Evolutionary conservation across 129 eudicot species (phyloP).

Genomic region (Scalesia atractyloides): DNA sequence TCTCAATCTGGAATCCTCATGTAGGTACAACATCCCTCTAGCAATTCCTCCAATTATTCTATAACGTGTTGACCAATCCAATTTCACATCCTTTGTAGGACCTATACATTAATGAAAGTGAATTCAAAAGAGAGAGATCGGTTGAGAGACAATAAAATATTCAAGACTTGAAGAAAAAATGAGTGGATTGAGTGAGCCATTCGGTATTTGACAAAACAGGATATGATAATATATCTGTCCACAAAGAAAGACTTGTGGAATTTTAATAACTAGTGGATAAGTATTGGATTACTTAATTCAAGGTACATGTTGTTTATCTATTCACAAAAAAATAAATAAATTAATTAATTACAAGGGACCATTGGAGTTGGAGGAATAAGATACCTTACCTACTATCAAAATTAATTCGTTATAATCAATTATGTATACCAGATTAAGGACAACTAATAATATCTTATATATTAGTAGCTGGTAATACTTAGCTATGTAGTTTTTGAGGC

Average conservation of each 20-base stretch:
- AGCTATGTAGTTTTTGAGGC: not conserved
- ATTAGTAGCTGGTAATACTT: too few relatives aligned
- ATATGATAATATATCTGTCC: not conserved
- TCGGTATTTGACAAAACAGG: not conserved
- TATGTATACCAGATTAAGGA: too few relatives aligned
- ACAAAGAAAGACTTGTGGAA: not conserved
- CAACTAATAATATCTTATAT: too few relatives aligned
- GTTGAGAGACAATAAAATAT: too few relatives aligned
- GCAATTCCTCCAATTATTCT: constrained; percentile 43
- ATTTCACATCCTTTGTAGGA: constrained; percentile 11
- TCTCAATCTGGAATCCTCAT: constrained; percentile 33
- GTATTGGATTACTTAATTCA: too few relatives aligned
- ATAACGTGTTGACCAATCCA: constrained; percentile 36
- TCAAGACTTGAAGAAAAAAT: not conserved
- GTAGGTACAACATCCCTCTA: constrained; percentile 39
- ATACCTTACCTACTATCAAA: too few relatives aligned
- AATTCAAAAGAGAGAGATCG: not conserved
- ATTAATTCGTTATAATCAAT: too few relatives aligned
- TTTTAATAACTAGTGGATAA: not conserved
- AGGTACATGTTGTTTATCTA: too few relatives aligned
- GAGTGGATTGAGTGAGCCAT: not conserved
- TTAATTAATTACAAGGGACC: too few relatives aligned
- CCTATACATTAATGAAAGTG: constrained; percentile 14
- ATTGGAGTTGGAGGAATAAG: too few relatives aligned
- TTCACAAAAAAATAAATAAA: too few relatives aligned